Evolutionary conservation across 2,329 filamentous ascomycete genomes (phyloP).

Genomic region (Fusarium sp.): DNA sequence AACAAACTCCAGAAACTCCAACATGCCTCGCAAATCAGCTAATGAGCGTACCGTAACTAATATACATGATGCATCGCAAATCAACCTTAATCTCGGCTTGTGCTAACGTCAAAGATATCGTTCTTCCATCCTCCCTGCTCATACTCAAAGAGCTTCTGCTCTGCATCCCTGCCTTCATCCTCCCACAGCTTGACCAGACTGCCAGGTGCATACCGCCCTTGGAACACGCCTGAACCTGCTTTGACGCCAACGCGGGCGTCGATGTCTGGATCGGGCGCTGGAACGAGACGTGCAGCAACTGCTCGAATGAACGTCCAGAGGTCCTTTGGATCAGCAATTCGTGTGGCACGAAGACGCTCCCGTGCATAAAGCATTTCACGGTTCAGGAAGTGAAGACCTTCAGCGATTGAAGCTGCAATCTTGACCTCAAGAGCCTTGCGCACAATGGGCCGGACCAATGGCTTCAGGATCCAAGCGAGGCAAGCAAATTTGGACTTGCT

Average conservation of each 20-base stretch:
- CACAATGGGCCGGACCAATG: conserved; percentile 82
- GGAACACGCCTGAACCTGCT: conserved; percentile 71
- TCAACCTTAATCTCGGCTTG: conserved; percentile 40
- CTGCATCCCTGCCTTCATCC: conserved; percentile 76
- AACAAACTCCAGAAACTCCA: conserved; percentile 27
- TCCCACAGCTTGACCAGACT: conserved; percentile 92
- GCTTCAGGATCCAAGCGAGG: conserved; percentile 85
- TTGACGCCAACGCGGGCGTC: conserved; percentile 78
- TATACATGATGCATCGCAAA: neutral
- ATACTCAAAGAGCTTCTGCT: conserved; percentile 79
- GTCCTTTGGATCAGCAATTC: conserved; percentile 82
- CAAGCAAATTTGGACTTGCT: conserved; percentile 79
- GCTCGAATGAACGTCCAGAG: conserved; percentile 85
- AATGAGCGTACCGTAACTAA: conserved; percentile 19
- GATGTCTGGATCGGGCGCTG: conserved; percentile 78
- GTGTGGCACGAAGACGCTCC: conserved; percentile 85
- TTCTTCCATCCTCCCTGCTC: conserved; percentile 82
- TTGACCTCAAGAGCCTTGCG: conserved; percentile 82
- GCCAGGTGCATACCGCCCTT: conserved; percentile 86
- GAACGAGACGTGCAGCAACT: conserved; percentile 78
- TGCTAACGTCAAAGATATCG: conserved; percentile 74
- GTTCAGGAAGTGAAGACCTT: conserved; percentile 78
- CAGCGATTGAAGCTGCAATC: conserved; percentile 75
- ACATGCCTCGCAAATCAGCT: conserved; percentile 11
- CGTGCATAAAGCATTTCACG: conserved; percentile 87